Evolutionary conservation across 345 rosid species (phyloP).

Genomic region (Moricandia arvensis): DNA sequence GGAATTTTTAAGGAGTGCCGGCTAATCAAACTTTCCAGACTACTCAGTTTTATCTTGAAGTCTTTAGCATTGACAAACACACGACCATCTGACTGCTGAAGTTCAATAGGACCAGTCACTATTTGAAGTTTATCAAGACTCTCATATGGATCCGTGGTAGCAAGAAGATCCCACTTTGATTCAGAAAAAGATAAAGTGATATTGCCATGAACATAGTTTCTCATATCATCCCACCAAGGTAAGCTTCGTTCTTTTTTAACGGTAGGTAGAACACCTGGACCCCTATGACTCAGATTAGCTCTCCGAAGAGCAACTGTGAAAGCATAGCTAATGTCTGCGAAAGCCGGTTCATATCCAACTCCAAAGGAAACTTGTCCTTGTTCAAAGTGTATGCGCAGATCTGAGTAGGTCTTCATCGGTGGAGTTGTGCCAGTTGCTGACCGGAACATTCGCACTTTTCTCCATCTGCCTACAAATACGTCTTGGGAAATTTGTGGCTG

Average conservation of each 20-base stretch:
- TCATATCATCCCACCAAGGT: constrained; percentile 99
- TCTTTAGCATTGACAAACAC: constrained; percentile 69
- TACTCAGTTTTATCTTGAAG: constrained; percentile 78
- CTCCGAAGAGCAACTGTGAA: constrained; percentile 96
- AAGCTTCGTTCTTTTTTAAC: constrained; percentile 86
- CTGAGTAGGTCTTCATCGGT: constrained; percentile 80
- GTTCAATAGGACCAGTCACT: constrained; percentile 67
- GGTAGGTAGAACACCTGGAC: constrained; percentile 53
- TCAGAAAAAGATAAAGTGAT: constrained; percentile 65
- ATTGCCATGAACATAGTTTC: constrained; percentile 91
- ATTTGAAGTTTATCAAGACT: constrained; percentile 85
- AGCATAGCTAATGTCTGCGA: constrained; percentile 94
- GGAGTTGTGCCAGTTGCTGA: constrained; percentile 97
- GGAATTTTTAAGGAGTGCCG: constrained; percentile 61
- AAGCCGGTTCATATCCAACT: constrained; percentile 91
- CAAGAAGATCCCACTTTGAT: constrained; percentile 72
- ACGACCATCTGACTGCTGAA: constrained; percentile 92
- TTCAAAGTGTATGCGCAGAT: constrained; percentile 80
- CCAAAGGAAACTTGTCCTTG: constrained; percentile 81
- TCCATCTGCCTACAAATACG: constrained; percentile 93
- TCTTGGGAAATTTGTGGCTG: constrained; percentile 93
- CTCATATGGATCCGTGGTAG: constrained; percentile 95
- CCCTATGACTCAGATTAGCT: constrained; percentile 80
- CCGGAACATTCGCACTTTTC: constrained; percentile 88
- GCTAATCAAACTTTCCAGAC: constrained; percentile 79